Conservation (phyloP, 306 rosid species). For the Prunus dulcis region DNA sequence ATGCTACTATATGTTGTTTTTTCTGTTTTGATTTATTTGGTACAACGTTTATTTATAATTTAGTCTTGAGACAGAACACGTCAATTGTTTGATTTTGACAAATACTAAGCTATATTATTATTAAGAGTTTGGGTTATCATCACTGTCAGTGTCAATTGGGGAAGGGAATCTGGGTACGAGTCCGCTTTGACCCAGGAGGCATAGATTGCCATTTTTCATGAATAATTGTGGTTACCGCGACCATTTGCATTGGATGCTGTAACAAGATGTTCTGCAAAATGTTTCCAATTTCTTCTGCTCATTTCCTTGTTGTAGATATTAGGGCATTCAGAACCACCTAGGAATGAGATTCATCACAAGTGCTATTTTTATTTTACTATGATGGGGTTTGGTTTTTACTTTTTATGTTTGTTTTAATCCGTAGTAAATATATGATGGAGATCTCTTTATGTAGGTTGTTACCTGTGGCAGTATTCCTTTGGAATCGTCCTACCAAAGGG, state of each 20-base stretch:
- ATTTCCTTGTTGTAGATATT: background rate
- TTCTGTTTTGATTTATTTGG: background rate
- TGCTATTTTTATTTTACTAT: background rate
- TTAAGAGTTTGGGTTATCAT: background rate
- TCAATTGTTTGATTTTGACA: slow-evolving; percentile 1
- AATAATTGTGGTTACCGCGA: background rate
- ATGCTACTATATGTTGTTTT: background rate
- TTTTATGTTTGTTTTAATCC: slow-evolving; percentile 12
- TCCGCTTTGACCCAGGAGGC: background rate
- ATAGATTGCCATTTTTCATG: background rate
- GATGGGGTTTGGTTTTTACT: slow-evolving; percentile 2
- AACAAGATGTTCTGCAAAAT: background rate
- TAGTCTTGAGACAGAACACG: background rate
- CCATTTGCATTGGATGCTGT: background rate
- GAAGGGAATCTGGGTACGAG: slow-evolving; percentile 2
- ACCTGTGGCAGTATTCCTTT: slow-evolving; percentile 98
- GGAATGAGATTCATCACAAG: background rate
- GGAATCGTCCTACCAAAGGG: slow-evolving; percentile 90
- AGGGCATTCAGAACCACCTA: background rate
- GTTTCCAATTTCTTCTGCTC: background rate
- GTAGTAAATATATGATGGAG: background rate
- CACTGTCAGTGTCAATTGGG: background rate
- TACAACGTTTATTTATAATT: background rate
- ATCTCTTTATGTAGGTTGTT: slow-evolving; percentile 67
- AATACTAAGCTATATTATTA: background rate